A percentile compares a stretch with the other conserved stretches of the same genome.
Conservation (phyloP, 2,329 filamentous ascomycete species). For the Penicillium sp. region DNA sequence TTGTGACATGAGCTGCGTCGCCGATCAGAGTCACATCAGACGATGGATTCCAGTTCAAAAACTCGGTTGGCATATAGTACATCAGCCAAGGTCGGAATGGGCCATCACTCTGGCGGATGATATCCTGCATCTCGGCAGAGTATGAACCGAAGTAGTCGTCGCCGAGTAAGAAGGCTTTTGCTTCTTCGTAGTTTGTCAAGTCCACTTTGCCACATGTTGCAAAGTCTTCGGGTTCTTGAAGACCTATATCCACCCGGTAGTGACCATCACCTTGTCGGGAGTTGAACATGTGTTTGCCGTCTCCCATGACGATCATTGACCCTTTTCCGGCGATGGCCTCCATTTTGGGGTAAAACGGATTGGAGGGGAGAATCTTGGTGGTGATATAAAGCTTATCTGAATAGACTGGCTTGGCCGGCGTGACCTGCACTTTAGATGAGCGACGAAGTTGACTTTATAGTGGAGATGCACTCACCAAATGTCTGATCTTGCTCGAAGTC, state of each 20-base stretch:
- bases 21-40: constrained; percentile 27
- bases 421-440: constrained; percentile 22
- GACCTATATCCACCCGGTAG: constrained; percentile 20
- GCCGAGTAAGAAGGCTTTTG: constrained; percentile 13
- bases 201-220: constrained; percentile 1
- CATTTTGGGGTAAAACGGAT: constrained; percentile 25
- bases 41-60: constrained; percentile 20
- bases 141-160: too few relatives aligned
- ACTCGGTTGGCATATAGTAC: constrained; percentile 17
- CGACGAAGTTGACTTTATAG: too few relatives aligned
- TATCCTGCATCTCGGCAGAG: too few relatives aligned
- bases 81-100: constrained; percentile 23
- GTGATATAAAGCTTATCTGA: constrained; percentile 32
- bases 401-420: constrained; percentile 31
- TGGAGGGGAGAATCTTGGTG: constrained; percentile 18
- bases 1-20: constrained; percentile 29
- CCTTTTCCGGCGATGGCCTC: constrained; percentile 14
- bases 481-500: constrained; percentile 25
- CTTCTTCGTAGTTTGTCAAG: not conserved
- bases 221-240: constrained; percentile 6
- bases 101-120: constrained; percentile 16
- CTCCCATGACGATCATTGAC: constrained; percentile 3
- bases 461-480: constrained; percentile 15
- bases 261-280: constrained; percentile 17
- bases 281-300: constrained; percentile 11